Base-by-base conservation (phyloP, 1,284 basidiomycete species). In the Cryptococcus floricola region DNA sequence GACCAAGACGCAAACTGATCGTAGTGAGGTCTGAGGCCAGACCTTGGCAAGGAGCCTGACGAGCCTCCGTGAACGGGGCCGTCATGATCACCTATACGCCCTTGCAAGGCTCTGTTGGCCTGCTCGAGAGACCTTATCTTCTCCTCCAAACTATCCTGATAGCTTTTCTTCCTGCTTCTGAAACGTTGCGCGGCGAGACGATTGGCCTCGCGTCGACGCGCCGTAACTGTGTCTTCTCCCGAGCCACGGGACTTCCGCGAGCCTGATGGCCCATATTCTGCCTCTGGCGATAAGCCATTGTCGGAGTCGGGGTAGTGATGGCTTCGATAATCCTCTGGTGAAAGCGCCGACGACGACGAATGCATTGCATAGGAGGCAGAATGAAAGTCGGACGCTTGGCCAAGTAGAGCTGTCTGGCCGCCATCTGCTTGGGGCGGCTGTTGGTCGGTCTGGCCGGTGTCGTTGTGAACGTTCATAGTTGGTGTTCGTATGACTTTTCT, bases 131-230 rank as follows among this genome's bases (percentile, higher is more conserved):
- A 51, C 8, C 65, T 56, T 2, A 75, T 64, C 16, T 66, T 62
- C 23, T 71, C 71, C 44, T 75, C 71, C 12, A 75, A 47, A 28
- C 65, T 69, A 45, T 75, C 73, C 44, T 74, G 73, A 50, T 75
- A 74, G 0, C 71, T 67, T 54, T 75, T 75, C 48, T 75, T 74
- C 39, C 71, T 51, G 28, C 66, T 73, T 12, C 73, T 57, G 52
- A 75, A 75, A 2, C 73, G 63, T 51, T 75, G 73, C 2, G 73
- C 73, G 0, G 73, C 73, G 12, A 75, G 53, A 2, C 73, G 64
- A 53, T 75, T 74, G 5, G 71, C 71, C 44, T 75, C 73, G 9
- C 73, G 63, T 13, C 71, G 58, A 12, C 71, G 63, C 9, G 69
- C 49, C 2, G 68, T 60, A 34, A 42, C 46, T 28, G 43, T 25